phyloP scores from a whole-genome alignment of 73 alveolate species.

The Tetrahymena malaccensis region DNA sequence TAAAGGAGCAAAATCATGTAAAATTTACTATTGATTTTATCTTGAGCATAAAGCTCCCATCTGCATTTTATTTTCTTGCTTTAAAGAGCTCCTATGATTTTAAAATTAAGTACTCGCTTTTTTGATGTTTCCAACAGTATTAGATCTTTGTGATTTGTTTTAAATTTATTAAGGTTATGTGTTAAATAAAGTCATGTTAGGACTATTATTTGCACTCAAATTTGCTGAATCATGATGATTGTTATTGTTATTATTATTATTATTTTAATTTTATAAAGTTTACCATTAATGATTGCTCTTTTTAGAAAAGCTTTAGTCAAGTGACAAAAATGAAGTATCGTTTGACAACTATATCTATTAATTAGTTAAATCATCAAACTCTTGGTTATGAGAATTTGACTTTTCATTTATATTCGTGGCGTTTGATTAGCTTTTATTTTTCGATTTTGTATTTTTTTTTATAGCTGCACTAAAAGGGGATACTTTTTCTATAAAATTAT shows the following conservation, averaged over 20 bases:
- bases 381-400: not conserved
- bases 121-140: not conserved
- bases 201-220: not conserved
- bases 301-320: not conserved
- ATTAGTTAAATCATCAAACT: not conserved
- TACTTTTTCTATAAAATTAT: not conserved
- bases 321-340: not conserved
- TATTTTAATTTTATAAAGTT: not conserved
- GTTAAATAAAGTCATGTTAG: not conserved
- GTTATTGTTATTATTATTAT: not conserved
- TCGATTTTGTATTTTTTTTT: not conserved
- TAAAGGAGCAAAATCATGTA: not conserved
- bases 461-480: not conserved
- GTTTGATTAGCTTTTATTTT: not conserved
- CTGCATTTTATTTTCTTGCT: not conserved
- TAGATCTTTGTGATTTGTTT: not conserved
- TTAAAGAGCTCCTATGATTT: not conserved
- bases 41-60: not conserved
- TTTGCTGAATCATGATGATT: not conserved
- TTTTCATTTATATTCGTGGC: not conserved
- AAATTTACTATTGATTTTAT: not conserved
- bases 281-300: not conserved
- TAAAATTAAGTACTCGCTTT: no score
- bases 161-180: not conserved
- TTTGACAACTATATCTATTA: not conserved